Evolutionary conservation across 2,329 filamentous ascomycete genomes (phyloP).

Genomic region (Purpureocillium takamizusanense): DNA sequence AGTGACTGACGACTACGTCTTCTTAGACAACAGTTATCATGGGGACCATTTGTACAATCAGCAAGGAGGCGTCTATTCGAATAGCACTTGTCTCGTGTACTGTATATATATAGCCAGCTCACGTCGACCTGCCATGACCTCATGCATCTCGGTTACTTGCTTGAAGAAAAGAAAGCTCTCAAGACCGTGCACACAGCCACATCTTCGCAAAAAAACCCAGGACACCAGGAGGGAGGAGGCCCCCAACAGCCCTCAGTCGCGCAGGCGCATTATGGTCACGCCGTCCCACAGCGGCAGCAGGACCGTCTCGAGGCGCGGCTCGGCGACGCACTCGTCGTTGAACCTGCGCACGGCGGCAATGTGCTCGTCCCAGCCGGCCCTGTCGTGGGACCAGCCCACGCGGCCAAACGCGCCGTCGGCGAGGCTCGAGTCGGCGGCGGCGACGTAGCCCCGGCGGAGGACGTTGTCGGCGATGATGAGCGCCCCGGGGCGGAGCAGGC

Average conservation of each 20-base stretch:
- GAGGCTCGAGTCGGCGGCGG: conserved; percentile 24
- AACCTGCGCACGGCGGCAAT: conserved; percentile 22
- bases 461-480: conserved; percentile 47
- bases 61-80: no score
- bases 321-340: conserved; percentile 22
- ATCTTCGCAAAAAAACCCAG: no score
- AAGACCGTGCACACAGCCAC: no score
- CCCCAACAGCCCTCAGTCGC: conserved; percentile 23
- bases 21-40: no score
- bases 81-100: no score
- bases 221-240: neutral
- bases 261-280: conserved; percentile 26
- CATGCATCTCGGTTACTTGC: no score
- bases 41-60: no score
- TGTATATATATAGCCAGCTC: no score
- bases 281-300: conserved; percentile 35
- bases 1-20: no score
- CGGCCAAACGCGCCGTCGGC: neutral
- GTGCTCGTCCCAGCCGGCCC: conserved; percentile 8
- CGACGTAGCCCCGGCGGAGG: conserved; percentile 36
- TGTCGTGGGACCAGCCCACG: neutral
- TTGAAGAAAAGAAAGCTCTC: no score
- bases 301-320: conserved; percentile 28
- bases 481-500: conserved; percentile 38
- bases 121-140: no score